Evolutionary conservation across 805 yeast species (phyloP).

Genomic region (Danielia oregonensis): DNA sequence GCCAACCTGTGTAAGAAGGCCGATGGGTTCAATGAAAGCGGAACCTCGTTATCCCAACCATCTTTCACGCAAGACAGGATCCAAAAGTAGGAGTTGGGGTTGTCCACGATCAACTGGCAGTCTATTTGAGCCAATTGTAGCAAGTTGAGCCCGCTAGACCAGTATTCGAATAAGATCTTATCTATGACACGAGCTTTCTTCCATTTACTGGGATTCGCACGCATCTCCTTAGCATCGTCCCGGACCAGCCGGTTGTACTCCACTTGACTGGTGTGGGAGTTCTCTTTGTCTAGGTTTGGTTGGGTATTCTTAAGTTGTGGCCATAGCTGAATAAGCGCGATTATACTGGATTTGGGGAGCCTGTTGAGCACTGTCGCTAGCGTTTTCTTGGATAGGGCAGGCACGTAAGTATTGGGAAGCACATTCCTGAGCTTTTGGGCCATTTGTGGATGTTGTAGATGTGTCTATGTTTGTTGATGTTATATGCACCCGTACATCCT

Average conservation of each 20-base stretch:
- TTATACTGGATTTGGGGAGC: conserved; percentile 29
- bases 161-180: conserved; percentile 44
- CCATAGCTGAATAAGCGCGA: conserved; percentile 34
- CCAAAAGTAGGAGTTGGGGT: conserved; percentile 48
- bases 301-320: conserved; percentile 26
- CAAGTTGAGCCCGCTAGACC: conserved; percentile 56
- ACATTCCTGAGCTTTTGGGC: conserved; percentile 21
- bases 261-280: conserved; percentile 4
- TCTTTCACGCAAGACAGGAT: conserved; percentile 44
- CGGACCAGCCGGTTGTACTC: conserved; percentile 8
- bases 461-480: conserved; percentile 1
- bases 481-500: conserved; percentile 1
- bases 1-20: conserved; percentile 47
- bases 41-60: conserved; percentile 23
- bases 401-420: conserved; percentile 38
- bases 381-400: conserved; percentile 23
- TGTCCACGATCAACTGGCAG: conserved; percentile 58
- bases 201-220: conserved; percentile 9
- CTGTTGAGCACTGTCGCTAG: conserved; percentile 20
- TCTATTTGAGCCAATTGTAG: conserved; percentile 71
- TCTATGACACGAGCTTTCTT: conserved; percentile 39
- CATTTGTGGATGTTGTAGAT: conserved; percentile 2
- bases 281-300: conserved; percentile 11
- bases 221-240: conserved; percentile 10
- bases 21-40: conserved; percentile 47